A percentile compares a stretch with the other conserved stretches of the same genome.
Evolutionary conservation across 1,284 basidiomycete genomes (phyloP).

Genomic region (Ustilago crameri): DNA sequence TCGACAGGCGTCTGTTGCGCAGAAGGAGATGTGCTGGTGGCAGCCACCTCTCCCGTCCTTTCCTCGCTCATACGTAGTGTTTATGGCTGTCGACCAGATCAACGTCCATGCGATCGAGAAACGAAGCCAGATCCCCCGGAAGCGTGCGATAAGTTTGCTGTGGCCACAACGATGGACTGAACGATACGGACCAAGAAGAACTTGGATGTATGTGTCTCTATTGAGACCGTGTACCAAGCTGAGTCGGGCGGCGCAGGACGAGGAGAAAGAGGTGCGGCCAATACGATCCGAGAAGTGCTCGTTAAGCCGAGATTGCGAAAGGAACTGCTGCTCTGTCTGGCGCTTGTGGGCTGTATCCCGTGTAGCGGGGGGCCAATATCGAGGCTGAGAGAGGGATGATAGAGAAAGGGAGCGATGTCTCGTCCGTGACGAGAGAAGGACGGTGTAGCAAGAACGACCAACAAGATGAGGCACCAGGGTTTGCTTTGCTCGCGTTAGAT

Average conservation of each 20-base stretch:
- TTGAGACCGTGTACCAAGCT: background rate
- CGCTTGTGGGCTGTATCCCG: background rate
- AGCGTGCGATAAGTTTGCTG: background rate
- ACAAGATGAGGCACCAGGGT: background rate
- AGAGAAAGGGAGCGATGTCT: background rate
- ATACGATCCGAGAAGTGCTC: background rate
- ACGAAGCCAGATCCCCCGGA: too few relatives aligned
- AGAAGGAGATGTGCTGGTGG: constrained; percentile 25
- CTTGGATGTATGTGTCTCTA: too few relatives aligned
- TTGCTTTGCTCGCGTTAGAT: background rate
- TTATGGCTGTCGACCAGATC: background rate
- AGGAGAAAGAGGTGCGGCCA: background rate
- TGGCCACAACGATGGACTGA: background rate
- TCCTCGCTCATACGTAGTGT: constrained; percentile 37
- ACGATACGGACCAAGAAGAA: background rate
- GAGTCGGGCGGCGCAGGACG: background rate
- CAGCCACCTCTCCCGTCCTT: constrained; percentile 32
- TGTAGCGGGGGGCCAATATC: background rate
- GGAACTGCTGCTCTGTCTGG: background rate
- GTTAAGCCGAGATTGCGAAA: background rate
- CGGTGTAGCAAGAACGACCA: background rate
- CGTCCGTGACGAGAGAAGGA: constrained; percentile 1
- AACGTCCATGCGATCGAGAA: constrained; percentile 11
- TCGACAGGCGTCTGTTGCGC: constrained; percentile 11
- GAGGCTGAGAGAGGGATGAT: background rate